These are phyloP conservation scores for Magnusiomyces ingens DNA, from an alignment of 1,139 yeast genomes.

Conservation along the genomic window DNA sequence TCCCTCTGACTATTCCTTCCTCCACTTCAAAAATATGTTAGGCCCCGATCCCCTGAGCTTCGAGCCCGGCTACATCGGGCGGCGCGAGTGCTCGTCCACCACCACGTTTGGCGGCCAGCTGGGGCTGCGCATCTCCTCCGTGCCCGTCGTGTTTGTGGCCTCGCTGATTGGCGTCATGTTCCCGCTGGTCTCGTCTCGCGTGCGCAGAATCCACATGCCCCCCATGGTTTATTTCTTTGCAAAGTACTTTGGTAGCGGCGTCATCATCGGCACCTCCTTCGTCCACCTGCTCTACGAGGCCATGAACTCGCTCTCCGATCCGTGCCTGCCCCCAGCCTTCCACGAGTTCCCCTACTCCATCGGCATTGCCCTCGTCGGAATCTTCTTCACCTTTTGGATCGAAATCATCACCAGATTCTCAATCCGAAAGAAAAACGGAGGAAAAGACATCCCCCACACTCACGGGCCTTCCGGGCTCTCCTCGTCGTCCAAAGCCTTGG, in stretches of 20 bases:
- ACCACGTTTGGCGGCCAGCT: constrained; percentile 38
- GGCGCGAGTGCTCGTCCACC: not conserved
- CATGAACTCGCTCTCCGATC: constrained; percentile 40
- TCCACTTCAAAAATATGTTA: too few species aligned
- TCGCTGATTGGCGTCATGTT: constrained; percentile 46
- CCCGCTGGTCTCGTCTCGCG: constrained; percentile 31
- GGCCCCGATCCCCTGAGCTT: too few species aligned
- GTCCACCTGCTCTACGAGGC: constrained; percentile 71
- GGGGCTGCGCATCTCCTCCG: constrained; percentile 66
- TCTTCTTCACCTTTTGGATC: constrained; percentile 31
- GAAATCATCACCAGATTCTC: constrained; percentile 6
- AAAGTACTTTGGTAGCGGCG: constrained; percentile 71
- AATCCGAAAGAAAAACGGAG: not conserved
- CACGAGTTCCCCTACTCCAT: constrained; percentile 38
- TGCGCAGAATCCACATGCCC: constrained; percentile 39
- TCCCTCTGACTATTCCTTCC: too few species aligned
- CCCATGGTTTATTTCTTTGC: constrained; percentile 58
- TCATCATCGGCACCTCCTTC: constrained; percentile 70
- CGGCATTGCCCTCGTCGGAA: constrained; percentile 50
- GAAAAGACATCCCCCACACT: not conserved
- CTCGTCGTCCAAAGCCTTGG: too few species aligned
- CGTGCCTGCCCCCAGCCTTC: constrained; percentile 47
- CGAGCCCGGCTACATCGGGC: not conserved
- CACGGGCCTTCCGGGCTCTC: constrained; percentile 5
- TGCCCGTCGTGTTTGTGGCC: constrained; percentile 59